phyloP scores from a whole-genome alignment of 2,329 filamentous ascomycete species.

The Penicillium thymicola region DNA sequence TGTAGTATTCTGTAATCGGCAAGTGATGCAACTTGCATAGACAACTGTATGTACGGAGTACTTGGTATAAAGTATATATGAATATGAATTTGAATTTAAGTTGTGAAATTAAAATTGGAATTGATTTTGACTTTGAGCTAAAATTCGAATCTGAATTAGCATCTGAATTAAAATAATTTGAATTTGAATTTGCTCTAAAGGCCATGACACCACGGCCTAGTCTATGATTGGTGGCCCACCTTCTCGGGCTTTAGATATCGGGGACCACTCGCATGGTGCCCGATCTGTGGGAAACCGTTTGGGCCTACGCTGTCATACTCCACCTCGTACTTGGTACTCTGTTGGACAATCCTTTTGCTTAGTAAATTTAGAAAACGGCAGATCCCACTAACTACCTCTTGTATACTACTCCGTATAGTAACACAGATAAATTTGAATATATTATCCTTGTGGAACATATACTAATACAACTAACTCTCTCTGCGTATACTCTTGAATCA shows the following conservation, averaged over 20 bases:
- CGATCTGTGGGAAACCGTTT: slow-evolving; percentile 26
- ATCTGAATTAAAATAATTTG: neutral
- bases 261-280: slow-evolving; percentile 26
- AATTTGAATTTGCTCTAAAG: slow-evolving; percentile 10
- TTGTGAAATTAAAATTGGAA: no score
- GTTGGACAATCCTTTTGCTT: neutral
- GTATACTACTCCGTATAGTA: neutral
- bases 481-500: neutral
- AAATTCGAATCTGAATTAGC: neutral
- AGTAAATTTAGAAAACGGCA: neutral
- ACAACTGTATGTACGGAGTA: no score
- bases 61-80: no score
- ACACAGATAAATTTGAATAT: neutral
- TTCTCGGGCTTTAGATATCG: slow-evolving; percentile 25
- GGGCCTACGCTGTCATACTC: slow-evolving; percentile 3
- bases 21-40: neutral
- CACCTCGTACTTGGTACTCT: neutral
- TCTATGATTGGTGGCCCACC: slow-evolving; percentile 11
- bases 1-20: neutral
- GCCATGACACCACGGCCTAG: neutral
- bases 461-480: neutral
- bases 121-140: neutral
- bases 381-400: neutral
- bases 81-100: no score
- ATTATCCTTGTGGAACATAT: neutral